Base-by-base conservation (phyloP, 352 stramenopile species). In the Blastocystis hominis region DNA sequence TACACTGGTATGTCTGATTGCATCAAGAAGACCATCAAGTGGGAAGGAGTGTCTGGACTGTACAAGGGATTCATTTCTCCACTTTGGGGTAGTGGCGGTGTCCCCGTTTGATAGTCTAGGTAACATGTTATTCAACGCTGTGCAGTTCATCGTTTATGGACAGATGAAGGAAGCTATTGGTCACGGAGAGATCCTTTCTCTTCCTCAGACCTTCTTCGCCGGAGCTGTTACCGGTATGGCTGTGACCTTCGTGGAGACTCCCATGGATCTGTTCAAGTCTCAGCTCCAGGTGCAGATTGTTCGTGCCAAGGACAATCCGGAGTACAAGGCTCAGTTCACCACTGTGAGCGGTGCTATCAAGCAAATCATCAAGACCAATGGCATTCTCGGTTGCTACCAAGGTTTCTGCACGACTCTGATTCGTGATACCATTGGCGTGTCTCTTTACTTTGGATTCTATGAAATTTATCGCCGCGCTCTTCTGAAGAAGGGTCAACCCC, bases 241-340 rank as follows among this genome's bases (percentile, higher is more conserved):
- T 70, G 76, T 86, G 17, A 36, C 76, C 30, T 86, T 86, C 38
- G 76, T 86, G 40, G 76, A 86, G 24, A 76, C 59, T 55, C 76
- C 76, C 63, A 86, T 86, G 76, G 76, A 86, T 86, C 53, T 86
- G 38, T 86, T 86, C 59, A 86, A 86, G 63, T 86, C 76, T 15
- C 76, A 86, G 63, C 38, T 86, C 15, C 76, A 86, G 63, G 76
- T 86, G 7, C 76, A 86, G 63, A 76, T 86, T 42, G 68, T 76
- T 75, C 63, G 59, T 24, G 76, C 76, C 20, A 72, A 86, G 63
- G 59, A n/a, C 20, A 86, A 86, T 86, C 76, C 76, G 7, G 76
- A 86, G 55, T 86, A 86, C 63, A 86, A 86, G 42, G 34, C 76
- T 68, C 30, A 86, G 63, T 86, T 86, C 63, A 86, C 59, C 6